phyloP scores from a whole-genome alignment of 352 stramenopile species.

The Pythium dissotocum region DNA sequence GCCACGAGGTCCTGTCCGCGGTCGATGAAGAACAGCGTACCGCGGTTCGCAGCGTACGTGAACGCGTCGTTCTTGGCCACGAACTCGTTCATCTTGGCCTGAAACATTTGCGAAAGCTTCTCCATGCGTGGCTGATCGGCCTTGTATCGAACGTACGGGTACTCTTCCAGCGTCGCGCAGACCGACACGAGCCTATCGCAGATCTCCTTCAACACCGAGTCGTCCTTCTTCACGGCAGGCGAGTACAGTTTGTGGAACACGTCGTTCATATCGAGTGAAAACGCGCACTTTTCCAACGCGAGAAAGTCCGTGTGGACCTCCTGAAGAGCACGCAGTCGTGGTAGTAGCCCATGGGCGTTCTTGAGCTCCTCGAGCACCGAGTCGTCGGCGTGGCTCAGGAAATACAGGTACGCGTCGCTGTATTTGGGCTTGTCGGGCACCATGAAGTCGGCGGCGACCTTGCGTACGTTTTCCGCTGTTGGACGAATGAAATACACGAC shows the following conservation, averaged over 20 bases:
- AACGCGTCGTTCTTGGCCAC: constrained; percentile 90
- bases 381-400: constrained; percentile 86
- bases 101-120: constrained; percentile 90
- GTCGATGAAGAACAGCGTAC: constrained; percentile 95
- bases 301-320: constrained; percentile 98
- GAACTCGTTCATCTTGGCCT: constrained; percentile 96
- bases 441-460: constrained; percentile 86
- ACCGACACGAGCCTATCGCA: constrained; percentile 94
- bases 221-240: constrained; percentile 44
- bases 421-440: constrained; percentile 90
- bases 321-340: constrained; percentile 81
- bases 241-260: constrained; percentile 84
- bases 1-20: constrained; percentile 92
- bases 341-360: constrained; percentile 75
- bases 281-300: constrained; percentile 91
- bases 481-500: constrained; percentile 95
- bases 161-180: constrained; percentile 97
- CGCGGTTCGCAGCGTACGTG: constrained; percentile 88
- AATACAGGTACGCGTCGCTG: constrained; percentile 92
- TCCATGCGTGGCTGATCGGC: constrained; percentile 79
- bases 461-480: constrained; percentile 79
- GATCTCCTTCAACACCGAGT: constrained; percentile 59
- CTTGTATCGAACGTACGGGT: constrained; percentile 95
- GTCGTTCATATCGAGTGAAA: constrained; percentile 92
- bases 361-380: constrained; percentile 87